Conservation (phyloP, 495 filamentous ascomycete species). For the Hypoxylon trugodes region DNA sequence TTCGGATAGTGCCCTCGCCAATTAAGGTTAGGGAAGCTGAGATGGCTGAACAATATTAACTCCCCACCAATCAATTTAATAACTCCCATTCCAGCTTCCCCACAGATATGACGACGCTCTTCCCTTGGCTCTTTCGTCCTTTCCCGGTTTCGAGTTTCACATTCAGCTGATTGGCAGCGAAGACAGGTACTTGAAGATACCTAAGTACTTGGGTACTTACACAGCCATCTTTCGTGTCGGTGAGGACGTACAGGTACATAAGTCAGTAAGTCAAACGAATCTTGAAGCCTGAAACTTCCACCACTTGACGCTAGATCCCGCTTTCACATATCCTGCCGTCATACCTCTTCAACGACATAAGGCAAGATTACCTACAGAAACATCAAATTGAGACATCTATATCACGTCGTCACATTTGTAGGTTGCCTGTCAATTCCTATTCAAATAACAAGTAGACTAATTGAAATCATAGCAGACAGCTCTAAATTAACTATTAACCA, state of each 20-base stretch:
- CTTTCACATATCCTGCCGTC: background rate
- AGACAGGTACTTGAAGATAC: constrained; percentile 7
- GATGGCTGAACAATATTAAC: too few relatives aligned
- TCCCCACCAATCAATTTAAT: constrained; percentile 4
- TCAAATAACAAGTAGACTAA: background rate
- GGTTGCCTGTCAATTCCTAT: background rate
- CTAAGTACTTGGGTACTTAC: too few relatives aligned
- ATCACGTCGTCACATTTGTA: constrained; percentile 8
- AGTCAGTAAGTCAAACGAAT: background rate
- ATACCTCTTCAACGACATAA: too few relatives aligned
- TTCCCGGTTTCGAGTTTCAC: constrained; percentile 13
- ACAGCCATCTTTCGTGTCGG: constrained; percentile 15
- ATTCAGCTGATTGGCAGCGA: constrained; percentile 9
- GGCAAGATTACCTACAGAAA: background rate
- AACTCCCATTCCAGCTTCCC: background rate
- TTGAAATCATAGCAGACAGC: background rate
- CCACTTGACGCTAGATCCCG: background rate
- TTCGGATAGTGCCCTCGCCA: too few relatives aligned
- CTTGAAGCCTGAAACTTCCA: too few relatives aligned
- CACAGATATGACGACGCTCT: constrained; percentile 34
- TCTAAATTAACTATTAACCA: background rate
- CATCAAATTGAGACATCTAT: too few relatives aligned
- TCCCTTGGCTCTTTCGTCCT: background rate
- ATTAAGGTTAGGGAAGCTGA: too few relatives aligned
- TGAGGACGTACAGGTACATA: constrained; percentile 12